Evolutionary conservation across 495 filamentous ascomycete species (phyloP).

Genomic region (Aspergillus nidulans): DNA sequence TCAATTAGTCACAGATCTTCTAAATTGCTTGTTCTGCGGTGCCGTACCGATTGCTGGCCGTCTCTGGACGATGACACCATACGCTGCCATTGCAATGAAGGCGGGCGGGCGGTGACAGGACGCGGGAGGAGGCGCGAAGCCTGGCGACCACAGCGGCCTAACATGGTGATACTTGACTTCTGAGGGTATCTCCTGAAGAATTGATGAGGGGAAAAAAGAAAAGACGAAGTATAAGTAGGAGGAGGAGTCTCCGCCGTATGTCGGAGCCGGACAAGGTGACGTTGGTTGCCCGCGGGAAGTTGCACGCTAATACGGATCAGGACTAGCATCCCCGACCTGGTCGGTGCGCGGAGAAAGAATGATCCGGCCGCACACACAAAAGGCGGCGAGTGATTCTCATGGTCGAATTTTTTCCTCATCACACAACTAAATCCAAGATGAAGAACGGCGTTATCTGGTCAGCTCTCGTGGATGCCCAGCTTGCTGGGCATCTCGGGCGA

Average conservation of each 20-base stretch:
- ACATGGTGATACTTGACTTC: conserved; percentile 30
- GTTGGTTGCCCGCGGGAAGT: conserved; percentile 45
- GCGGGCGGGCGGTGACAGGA: conserved; percentile 20
- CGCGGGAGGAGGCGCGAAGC: conserved; percentile 38
- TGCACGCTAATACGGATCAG: conserved; percentile 23
- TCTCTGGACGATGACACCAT: conserved; percentile 38
- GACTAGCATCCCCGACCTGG: conserved; percentile 31
- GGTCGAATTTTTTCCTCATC: conserved; percentile 29
- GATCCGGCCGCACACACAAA: conserved; percentile 20
- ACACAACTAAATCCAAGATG: conserved; percentile 56
- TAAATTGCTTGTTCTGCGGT: background rate
- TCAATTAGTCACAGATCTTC: background rate
- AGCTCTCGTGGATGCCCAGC: conserved; percentile 40
- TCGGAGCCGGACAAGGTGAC: conserved; percentile 25
- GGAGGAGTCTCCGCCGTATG: conserved; percentile 12
- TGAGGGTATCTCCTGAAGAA: background rate
- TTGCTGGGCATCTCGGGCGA: conserved; percentile 39
- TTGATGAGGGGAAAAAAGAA: background rate
- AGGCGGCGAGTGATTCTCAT: background rate
- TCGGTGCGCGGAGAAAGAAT: conserved; percentile 18
- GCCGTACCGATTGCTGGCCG: conserved; percentile 38
- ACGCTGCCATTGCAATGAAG: conserved; percentile 30
- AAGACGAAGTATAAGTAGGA: conserved; percentile 14
- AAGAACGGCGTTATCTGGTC: conserved; percentile 45
- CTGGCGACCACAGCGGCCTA: conserved; percentile 40